These are phyloP conservation scores for Penicillium sp. DNA, from an alignment of 2,329 filamentous ascomycete genomes.

Conservation along the genomic window DNA sequence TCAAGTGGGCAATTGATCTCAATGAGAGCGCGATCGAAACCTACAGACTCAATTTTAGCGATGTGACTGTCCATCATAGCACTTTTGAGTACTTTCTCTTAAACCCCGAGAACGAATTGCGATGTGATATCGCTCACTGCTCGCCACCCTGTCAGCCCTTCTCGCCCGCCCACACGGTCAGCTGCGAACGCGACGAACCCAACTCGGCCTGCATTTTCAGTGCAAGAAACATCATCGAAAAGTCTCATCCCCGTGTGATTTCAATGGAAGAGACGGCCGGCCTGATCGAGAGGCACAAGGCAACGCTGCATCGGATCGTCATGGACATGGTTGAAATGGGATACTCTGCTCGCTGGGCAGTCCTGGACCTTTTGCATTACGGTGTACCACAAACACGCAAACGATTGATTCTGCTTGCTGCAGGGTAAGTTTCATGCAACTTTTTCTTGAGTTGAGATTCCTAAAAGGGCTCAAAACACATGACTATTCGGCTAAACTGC, in stretches of 20 bases:
- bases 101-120: constrained; percentile 27
- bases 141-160: constrained; percentile 74
- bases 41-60: constrained; percentile 53
- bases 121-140: constrained; percentile 65
- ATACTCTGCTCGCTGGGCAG: constrained; percentile 65
- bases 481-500: not conserved
- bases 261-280: constrained; percentile 77
- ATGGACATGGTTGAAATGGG: constrained; percentile 57
- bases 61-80: constrained; percentile 26
- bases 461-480: no score
- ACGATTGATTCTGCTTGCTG: constrained; percentile 48
- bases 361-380: constrained; percentile 48
- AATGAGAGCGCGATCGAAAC: constrained; percentile 52
- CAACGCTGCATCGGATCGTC: constrained; percentile 56
- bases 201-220: constrained; percentile 57
- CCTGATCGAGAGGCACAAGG: constrained; percentile 50
- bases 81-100: constrained; percentile 44
- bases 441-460: not conserved
- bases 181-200: constrained; percentile 53
- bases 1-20: constrained; percentile 61
- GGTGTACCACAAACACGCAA: constrained; percentile 47
- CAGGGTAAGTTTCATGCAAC: constrained; percentile 40
- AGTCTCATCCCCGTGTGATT: constrained; percentile 59
- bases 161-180: constrained; percentile 62
- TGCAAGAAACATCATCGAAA: constrained; percentile 50